Evolutionary conservation across 345 rosid genomes (phyloP), one percentile per base, ranked within the genome.

Genomic region (Gossypium turneri): DNA sequence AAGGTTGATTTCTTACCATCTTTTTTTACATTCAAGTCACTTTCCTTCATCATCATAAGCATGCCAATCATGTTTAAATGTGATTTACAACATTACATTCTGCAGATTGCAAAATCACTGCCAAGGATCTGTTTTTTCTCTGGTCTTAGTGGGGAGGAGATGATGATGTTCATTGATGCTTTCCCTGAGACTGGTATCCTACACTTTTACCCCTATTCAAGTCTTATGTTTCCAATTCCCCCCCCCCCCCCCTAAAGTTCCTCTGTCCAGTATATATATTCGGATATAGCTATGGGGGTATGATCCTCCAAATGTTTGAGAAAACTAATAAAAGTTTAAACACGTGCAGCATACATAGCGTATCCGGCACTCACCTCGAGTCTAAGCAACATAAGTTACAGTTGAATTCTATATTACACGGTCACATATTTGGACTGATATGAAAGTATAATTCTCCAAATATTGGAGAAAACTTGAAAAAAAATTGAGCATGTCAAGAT

Each of bases 91-190:
- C 67, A 29, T 15, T 47, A n/a, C 2, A 29, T 67, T 60, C 58
- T 76, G 75, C 84, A 94, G 97, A 56, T 90, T 2, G 94, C 91
- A 0, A 79, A 85, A 75, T 84, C 92, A 7, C 61, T 92, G 67
- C 97, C 97, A 29, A 84, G 93, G 63, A 90, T 94, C 64, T 92
- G 97, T 88, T 84, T 90, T 81, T 82, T 92, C 55, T 94, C 97
- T 60, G 97, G 97, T 72, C 92, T 92, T 70, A 89, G 81, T 15
- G 97, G 98, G 73, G 98, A 94, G 80, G 98, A 94, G 84, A 89
- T 86, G 89, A 90, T 88, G 90, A 94, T 94, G 98, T 89, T 94
- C 81, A 89, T 92, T 22, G 94, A 92, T 78, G 91, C 94, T 72
- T 94, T 90, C 71, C 89, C 90, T 9, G 97, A 94, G 77, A 68